Evolutionary conservation across 78 protist genomes (phyloP).

Genomic region (Dictyostelium intermedium): DNA sequence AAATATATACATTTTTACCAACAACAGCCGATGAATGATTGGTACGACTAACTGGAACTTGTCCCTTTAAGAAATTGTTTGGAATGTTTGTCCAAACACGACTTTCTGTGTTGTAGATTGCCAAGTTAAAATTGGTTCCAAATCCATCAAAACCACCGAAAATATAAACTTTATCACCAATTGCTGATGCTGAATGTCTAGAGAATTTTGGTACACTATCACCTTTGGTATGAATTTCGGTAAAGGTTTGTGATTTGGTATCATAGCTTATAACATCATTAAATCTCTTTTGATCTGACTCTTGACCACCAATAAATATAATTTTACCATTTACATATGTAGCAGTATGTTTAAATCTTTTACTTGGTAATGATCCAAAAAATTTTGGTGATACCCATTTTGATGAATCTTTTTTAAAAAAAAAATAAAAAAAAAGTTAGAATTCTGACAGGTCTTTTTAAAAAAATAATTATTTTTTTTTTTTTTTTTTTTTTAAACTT

Average conservation of each 20-base stretch:
- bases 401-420: background rate
- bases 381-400: conserved; percentile 52
- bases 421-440: background rate
- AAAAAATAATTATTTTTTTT: too few species aligned
- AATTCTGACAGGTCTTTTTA: too few species aligned
- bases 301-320: conserved; percentile 80
- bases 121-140: conserved; percentile 59
- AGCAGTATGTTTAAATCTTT: conserved; percentile 72
- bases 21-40: conserved; percentile 60
- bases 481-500: background rate
- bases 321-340: conserved; percentile 57
- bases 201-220: conserved; percentile 64
- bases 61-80: conserved; percentile 22
- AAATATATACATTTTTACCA: conserved; percentile 72
- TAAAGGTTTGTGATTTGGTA: conserved; percentile 33
- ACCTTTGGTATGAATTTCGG: conserved; percentile 55
- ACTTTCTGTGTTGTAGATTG: conserved; percentile 26
- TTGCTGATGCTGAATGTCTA: conserved; percentile 30
- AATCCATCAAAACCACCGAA: conserved; percentile 83
- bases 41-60: conserved; percentile 51
- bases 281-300: conserved; percentile 62
- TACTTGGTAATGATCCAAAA: conserved; percentile 57
- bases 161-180: conserved; percentile 48
- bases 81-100: conserved; percentile 45
- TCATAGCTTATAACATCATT: conserved; percentile 74